A percentile compares a stretch with the other conserved stretches of the same genome.
Conservation (phyloP, 2,329 filamentous ascomycete genomes). For the Fusarium begoniae region DNA sequence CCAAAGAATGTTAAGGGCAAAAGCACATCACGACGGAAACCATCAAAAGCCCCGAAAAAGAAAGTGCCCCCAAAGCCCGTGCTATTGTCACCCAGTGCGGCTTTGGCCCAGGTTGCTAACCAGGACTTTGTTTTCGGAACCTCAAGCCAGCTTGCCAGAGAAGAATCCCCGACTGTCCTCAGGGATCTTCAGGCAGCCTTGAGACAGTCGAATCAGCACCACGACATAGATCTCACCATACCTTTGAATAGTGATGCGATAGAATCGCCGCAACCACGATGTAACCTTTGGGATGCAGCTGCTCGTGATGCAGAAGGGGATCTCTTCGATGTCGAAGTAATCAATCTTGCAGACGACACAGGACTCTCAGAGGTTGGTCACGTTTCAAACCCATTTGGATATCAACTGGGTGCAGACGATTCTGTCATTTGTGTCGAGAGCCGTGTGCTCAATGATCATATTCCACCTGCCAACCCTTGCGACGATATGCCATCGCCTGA, state of each 20-base stretch:
- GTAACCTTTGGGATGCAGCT: slow-evolving; percentile 74
- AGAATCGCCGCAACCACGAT: slow-evolving; percentile 44
- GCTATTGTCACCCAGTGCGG: slow-evolving; percentile 75
- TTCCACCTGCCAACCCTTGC: slow-evolving; percentile 38
- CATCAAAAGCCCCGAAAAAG: slow-evolving; percentile 49
- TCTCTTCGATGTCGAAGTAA: slow-evolving; percentile 68
- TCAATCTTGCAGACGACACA: slow-evolving; percentile 64
- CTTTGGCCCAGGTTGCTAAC: slow-evolving; percentile 69
- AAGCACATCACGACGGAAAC: slow-evolving; percentile 46
- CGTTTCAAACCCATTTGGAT: slow-evolving; percentile 53
- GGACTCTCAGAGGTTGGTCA: slow-evolving; percentile 31
- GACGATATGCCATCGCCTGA: slow-evolving; percentile 35
- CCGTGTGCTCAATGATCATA: background rate
- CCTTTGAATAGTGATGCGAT: slow-evolving; percentile 51
- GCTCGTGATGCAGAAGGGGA: slow-evolving; percentile 73
- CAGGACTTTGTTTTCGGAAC: slow-evolving; percentile 89
- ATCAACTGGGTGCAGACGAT: slow-evolving; percentile 31
- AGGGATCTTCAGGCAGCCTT: slow-evolving; percentile 71
- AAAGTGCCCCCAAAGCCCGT: slow-evolving; percentile 56
- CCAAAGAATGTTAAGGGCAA: slow-evolving; percentile 45
- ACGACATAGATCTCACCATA: slow-evolving; percentile 52
- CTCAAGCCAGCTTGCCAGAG: slow-evolving; percentile 80
- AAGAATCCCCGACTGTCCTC: slow-evolving; percentile 74
- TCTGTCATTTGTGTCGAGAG: background rate
- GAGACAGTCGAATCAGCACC: slow-evolving; percentile 62